Conservation (phyloP, 805 yeast genomes). For the Kodamaea kakaduensis region DNA sequence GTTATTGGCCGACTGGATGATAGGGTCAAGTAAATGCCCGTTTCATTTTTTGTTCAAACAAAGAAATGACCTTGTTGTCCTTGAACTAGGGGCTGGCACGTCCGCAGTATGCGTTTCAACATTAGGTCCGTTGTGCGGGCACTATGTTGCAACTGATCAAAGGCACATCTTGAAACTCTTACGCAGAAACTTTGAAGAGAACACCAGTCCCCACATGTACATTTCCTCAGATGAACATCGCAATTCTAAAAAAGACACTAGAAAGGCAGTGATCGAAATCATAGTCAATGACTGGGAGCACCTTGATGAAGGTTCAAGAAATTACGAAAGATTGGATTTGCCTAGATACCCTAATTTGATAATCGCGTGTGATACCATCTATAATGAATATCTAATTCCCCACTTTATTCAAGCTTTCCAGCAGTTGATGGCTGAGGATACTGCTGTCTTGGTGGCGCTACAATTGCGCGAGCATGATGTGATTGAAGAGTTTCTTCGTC, state of each 20-base stretch:
- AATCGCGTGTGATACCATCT: slow-evolving; percentile 62
- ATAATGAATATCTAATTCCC: slow-evolving; percentile 56
- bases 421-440: slow-evolving; percentile 29
- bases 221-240: background rate
- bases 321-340: slow-evolving; percentile 12
- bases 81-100: slow-evolving; percentile 64
- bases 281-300: slow-evolving; percentile 63
- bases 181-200: slow-evolving; percentile 41
- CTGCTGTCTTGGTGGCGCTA: slow-evolving; percentile 40
- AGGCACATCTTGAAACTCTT: slow-evolving; percentile 48
- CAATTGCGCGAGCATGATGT: slow-evolving; percentile 54
- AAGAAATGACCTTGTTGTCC: slow-evolving; percentile 22
- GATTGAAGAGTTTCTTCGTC: slow-evolving; percentile 42
- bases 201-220: slow-evolving; percentile 20
- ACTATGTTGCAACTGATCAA: slow-evolving; percentile 59
- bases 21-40: slow-evolving; percentile 26
- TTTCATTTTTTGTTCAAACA: slow-evolving; percentile 14
- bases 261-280: slow-evolving; percentile 34
- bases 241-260: slow-evolving; percentile 4
- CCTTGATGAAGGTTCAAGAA: slow-evolving; percentile 29
- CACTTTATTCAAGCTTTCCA: slow-evolving; percentile 44
- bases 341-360: slow-evolving; percentile 39
- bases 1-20: slow-evolving; percentile 51
- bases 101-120: slow-evolving; percentile 47
- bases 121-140: slow-evolving; percentile 28